These are phyloP conservation scores for Lenzites betulinus DNA, from an alignment of 768 basidiomycete genomes.

Conservation along the genomic window DNA sequence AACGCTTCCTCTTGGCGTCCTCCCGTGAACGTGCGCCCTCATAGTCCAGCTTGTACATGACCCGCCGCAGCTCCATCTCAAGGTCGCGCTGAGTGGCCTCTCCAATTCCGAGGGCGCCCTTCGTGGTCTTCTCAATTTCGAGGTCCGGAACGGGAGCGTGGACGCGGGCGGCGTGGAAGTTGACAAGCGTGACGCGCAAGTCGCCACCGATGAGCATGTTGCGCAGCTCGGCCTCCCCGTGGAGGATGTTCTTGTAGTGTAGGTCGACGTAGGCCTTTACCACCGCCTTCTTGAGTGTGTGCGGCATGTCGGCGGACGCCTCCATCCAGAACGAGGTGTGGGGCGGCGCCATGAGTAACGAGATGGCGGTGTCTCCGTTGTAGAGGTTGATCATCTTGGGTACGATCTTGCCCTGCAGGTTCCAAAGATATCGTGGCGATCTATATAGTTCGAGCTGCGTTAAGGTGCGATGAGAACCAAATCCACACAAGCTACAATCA, in stretches of 20 bases:
- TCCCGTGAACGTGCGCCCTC: constrained; percentile 40
- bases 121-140: constrained; percentile 35
- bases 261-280: constrained; percentile 51
- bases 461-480: not conserved
- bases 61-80: constrained; percentile 53
- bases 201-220: constrained; percentile 29
- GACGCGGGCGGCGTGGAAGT: constrained; percentile 50
- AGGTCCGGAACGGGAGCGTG: constrained; percentile 34
- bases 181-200: constrained; percentile 49
- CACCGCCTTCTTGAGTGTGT: constrained; percentile 51
- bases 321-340: constrained; percentile 64
- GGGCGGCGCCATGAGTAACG: constrained; percentile 55
- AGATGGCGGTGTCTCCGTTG: constrained; percentile 39
- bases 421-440: constrained; percentile 44
- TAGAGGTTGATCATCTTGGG: constrained; percentile 56
- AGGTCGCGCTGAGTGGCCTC: constrained; percentile 47
- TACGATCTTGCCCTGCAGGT: constrained; percentile 54
- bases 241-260: constrained; percentile 37
- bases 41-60: constrained; percentile 56
- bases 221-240: constrained; percentile 32
- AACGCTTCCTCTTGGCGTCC: constrained; percentile 34
- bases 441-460: constrained; percentile 55
- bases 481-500: too few species aligned
- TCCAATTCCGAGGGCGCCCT: too few species aligned
- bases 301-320: constrained; percentile 58